Percentiles rank a stretch among this genome's conserved stretches.
These are phyloP conservation scores for Monosporozyma servazzii DNA, from an alignment of 805 yeast genomes.

Conservation along the genomic window DNA sequence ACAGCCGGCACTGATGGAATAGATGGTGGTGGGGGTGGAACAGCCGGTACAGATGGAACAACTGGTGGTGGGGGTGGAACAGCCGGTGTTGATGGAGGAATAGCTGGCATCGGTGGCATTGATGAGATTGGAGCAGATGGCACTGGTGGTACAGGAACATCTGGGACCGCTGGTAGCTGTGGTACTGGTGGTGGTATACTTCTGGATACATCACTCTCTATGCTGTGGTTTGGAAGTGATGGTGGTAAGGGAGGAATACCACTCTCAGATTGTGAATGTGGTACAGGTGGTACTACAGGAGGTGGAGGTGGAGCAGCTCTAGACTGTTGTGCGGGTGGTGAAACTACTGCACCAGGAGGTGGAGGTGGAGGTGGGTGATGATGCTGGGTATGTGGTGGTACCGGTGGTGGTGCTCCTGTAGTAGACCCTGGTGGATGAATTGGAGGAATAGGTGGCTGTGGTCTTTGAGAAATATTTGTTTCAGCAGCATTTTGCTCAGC, in stretches of 20 bases:
- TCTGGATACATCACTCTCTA: not conserved
- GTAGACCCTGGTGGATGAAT: not conserved
- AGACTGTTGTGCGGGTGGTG: conserved; percentile 3
- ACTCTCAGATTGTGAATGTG: not conserved
- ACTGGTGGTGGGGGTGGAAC: not conserved
- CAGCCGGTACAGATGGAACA: conserved; percentile 1
- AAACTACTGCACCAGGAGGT: not conserved
- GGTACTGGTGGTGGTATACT: not conserved
- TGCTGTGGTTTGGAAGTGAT: conserved; percentile 2
- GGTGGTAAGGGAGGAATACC: conserved; percentile 1
- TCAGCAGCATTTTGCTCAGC: not conserved
- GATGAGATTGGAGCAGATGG: conserved; percentile 4
- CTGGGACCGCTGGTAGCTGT: conserved; percentile 1
- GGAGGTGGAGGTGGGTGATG: conserved; percentile 9
- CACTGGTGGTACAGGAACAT: not conserved
- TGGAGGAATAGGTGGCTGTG: not conserved
- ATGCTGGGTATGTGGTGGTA: not conserved
- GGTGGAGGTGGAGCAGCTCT: not conserved
- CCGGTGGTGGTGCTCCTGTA: not conserved
- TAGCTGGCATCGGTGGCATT: not conserved
- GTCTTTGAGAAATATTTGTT: not conserved
- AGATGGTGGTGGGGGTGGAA: conserved; percentile 1
- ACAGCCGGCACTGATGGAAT: not conserved
- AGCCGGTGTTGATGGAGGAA: not conserved
- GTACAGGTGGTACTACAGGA: not conserved